Evolutionary conservation across 1,284 basidiomycete species (phyloP), one percentile per base, ranked within the genome.

Genomic region (Moniliophthora roreri): DNA sequence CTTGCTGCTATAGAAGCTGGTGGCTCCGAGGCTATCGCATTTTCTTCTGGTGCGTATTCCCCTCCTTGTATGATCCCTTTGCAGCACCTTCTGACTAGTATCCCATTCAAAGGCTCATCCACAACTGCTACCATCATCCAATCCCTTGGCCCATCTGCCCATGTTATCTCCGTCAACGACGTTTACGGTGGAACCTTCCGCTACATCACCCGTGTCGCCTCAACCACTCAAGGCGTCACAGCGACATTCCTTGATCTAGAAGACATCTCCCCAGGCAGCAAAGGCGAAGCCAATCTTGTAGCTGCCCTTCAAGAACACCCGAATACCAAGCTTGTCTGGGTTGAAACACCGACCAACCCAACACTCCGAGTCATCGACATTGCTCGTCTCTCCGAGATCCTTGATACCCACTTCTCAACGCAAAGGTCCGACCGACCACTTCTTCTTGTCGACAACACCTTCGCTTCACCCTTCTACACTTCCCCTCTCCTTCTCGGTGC

Each of bases 301-400:
- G 74, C 76, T 8, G 79, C 89, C 0, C 80, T 97, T 58, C 77
- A 75, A 32, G 28, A 32, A 11, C 28, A 32, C 35, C 75, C 82
- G 2, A 89, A 95, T 62, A 98, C 95, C 3, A 93, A 91, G 89
- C 78, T 98, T n/a, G 82, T 99, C 54, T 98, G 95, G 95, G 85
- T 98, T 65, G 95, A 99, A 72, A 82, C 91, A 0, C 96, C 95
- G 0, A 98, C 95, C 13, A 98, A 98, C 73, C 96, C 96, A 0
- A 93, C 93, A 0, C 84, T 98, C 10, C 84, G 88, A 15, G 73
- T 97, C 35, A 85, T 95, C 56, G 86, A 93, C 66, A 85, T 95
- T 64, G 66, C 78, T 1, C 77, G 82, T 8, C 48, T 56, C 4
- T 37, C 44, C 23, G 51, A 79, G 95, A 57, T 77, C 79, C 37